phyloP scores from a whole-genome alignment of 257 asterid species.

The Mitragyna speciosa region DNA sequence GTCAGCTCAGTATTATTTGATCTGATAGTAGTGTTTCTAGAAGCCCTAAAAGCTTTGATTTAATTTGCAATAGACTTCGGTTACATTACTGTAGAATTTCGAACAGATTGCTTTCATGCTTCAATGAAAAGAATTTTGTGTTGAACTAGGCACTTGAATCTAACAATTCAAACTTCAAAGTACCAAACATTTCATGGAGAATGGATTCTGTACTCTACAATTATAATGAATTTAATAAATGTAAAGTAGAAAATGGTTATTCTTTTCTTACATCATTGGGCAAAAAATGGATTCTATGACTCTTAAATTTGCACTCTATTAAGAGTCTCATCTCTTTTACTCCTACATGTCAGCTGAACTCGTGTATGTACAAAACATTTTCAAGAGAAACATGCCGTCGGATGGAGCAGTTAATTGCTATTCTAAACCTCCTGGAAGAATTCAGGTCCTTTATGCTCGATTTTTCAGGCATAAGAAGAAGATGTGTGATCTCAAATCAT shows the following conservation, averaged over 20 bases:
- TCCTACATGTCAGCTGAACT: conserved; percentile 5
- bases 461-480: not conserved
- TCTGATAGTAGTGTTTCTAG: too few relatives aligned
- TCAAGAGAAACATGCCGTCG: not conserved
- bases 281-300: not conserved
- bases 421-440: not conserved
- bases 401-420: not conserved
- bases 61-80: too few relatives aligned
- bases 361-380: conserved; percentile 9
- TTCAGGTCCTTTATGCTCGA: not conserved
- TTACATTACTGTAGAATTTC: too few relatives aligned
- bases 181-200: not conserved
- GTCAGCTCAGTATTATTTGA: not conserved
- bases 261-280: not conserved
- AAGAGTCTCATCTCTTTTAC: conserved; percentile 3
- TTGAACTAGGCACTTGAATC: not conserved
- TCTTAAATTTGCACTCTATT: not conserved
- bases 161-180: not conserved
- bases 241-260: not conserved
- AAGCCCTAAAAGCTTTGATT: too few relatives aligned
- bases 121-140: too few relatives aligned
- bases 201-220: not conserved
- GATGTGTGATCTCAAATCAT: not conserved
- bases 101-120: too few relatives aligned
- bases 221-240: not conserved